Conservation (phyloP, 345 rosid genomes). For the Cardamine resedifolia region DNA sequence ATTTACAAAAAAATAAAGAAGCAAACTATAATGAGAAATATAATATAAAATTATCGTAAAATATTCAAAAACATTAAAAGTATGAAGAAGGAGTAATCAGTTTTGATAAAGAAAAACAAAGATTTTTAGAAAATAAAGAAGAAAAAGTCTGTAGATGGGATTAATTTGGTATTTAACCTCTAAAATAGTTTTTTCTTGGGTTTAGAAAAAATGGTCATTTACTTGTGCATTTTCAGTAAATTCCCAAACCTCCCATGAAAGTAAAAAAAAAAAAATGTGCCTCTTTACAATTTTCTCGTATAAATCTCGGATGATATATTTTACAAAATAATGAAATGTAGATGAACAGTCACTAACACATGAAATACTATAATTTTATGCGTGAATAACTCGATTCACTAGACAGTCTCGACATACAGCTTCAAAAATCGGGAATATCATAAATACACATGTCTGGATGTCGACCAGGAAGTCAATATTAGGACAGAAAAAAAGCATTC, state of each 20-base stretch:
- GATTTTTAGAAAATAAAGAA: background rate
- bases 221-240: background rate
- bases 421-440: constrained; percentile 1
- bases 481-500: background rate
- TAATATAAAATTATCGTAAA: too few species aligned
- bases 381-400: too few species aligned
- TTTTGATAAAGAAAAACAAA: too few species aligned
- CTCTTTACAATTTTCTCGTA: too few species aligned
- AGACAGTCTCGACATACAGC: background rate
- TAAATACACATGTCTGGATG: constrained; percentile 9
- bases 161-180: background rate
- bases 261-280: too few species aligned
- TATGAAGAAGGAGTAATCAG: too few species aligned
- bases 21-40: too few species aligned
- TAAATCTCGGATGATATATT: background rate
- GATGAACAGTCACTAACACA: background rate
- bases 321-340: background rate
- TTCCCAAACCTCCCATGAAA: background rate
- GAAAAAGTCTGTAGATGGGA: background rate
- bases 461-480: background rate
- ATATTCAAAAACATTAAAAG: too few species aligned
- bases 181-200: too few species aligned
- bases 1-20: too few species aligned
- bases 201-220: background rate
- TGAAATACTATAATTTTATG: background rate